Percentiles rank a stretch among this genome's conserved stretches.
Evolutionary conservation across 2,329 filamentous ascomycete species (phyloP).

Genomic region (Phyllosticta ampelicida): DNA sequence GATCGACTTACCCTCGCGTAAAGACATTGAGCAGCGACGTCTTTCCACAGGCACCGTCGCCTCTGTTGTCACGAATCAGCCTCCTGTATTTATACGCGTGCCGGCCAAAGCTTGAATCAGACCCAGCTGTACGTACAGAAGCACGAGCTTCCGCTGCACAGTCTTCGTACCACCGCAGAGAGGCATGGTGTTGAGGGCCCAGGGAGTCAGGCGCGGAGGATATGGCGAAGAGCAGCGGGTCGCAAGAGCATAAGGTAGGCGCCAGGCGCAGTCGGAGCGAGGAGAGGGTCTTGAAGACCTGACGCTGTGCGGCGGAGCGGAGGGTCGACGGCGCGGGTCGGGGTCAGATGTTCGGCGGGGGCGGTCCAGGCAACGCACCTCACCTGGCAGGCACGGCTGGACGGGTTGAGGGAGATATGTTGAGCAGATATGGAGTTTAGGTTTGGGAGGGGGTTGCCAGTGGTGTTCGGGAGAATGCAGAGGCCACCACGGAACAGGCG

Average conservation of each 20-base stretch:
- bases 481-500: conserved; percentile 3
- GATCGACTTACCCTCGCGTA: conserved; percentile 68
- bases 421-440: background rate
- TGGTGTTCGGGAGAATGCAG: conserved; percentile 1
- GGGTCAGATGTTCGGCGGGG: conserved; percentile 4
- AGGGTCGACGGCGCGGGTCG: conserved; percentile 1
- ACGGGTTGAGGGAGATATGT: too few relatives aligned
- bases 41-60: conserved; percentile 94
- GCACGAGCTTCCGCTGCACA: conserved; percentile 90
- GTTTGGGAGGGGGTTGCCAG: conserved; percentile 4
- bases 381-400: background rate
- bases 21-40: conserved; percentile 97
- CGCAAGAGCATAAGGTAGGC: background rate
- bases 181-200: conserved; percentile 28
- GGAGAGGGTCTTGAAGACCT: conserved; percentile 8
- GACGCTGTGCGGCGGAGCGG: background rate
- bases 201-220: conserved; percentile 4
- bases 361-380: background rate
- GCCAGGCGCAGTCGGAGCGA: conserved; percentile 1
- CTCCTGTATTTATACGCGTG: conserved; percentile 12
- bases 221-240: conserved; percentile 17
- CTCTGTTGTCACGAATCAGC: conserved; percentile 44
- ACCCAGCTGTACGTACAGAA: conserved; percentile 53
- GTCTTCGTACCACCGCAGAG: conserved; percentile 52
- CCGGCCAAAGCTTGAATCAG: background rate